Base-by-base conservation (phyloP, 108 stramenopile species). In the Cyclotella kingstonii region DNA sequence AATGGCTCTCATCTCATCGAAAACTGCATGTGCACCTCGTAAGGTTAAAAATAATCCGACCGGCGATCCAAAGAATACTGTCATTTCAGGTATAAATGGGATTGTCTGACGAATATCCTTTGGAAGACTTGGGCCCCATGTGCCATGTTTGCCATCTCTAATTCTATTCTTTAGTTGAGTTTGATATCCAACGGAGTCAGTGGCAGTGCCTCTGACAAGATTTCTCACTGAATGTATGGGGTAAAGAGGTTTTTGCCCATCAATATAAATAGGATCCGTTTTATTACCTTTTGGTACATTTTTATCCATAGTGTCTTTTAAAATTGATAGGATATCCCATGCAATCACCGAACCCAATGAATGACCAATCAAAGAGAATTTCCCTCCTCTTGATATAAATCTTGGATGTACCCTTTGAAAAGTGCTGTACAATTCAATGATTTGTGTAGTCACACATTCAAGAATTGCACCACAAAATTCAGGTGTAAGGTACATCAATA, bases 301-400 rank as follows among this genome's bases (percentile, higher is more conserved):
- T 51, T 48, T 62, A 29, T 77, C 75, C 10, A 41, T 17, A 8
- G 66, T 52, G 34, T 84, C 83, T 62, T 86, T 75, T 15, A 84
- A 59, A 31, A 86, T 70, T 9, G 89, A 77, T 22, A 96, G 58
- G 11, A 96, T 45, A 70, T 96, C 95, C 89, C 89, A 96, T 29
- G 72, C 77, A 57, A 96, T 93, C 17, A 96, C 88, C 19, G 77
- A 81, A 4, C 95, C 95, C n/a, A 96, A 77, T 11, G 78, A 80
- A 66, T 93, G 92, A 1, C 92, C 95, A 28, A 92, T 76, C 18
- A 96, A 21, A 6, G 81, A 82, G 49, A 64, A 68, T 25, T 75
- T 80, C 10, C 91, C 95, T 21, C 80, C 84, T 9, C 40, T 43
- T 0, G 54, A 21, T 14, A 73, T 21, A 68, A 87, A 92, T 3